Evolutionary conservation across 2,329 filamentous ascomycete genomes (phyloP).

Genomic region (Cladophialophora bantiana): DNA sequence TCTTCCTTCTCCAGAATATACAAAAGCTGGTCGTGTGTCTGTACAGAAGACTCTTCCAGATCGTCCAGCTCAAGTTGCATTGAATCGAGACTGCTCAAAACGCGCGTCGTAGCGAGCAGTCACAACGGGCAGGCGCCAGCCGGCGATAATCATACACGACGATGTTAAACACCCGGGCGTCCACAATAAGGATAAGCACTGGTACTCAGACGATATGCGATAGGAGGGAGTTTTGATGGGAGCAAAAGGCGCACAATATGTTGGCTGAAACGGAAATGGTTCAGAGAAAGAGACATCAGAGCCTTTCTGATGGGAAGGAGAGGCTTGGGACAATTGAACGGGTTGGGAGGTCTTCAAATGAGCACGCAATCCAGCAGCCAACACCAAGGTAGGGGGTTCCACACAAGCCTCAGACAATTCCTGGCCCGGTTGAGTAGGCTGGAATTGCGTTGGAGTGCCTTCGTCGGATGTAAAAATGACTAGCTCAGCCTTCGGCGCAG

Average conservation of each 20-base stretch:
- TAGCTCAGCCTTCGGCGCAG: conserved; percentile 34
- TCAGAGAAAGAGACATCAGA: conserved; percentile 13
- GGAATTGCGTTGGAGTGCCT: conserved; percentile 31
- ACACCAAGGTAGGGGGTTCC: conserved; percentile 30
- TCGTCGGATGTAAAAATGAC: conserved; percentile 37
- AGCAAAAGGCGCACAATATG: conserved; percentile 5
- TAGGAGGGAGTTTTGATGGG: background rate
- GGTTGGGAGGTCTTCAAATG: conserved; percentile 29
- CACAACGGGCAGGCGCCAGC: background rate
- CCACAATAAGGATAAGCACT: background rate
- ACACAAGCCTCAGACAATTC: conserved; percentile 32
- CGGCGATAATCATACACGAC: conserved; percentile 7
- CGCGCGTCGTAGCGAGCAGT: background rate
- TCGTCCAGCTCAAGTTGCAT: background rate
- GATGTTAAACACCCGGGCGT: background rate
- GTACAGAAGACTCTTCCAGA: background rate
- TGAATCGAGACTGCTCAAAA: background rate
- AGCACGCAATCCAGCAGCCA: conserved; percentile 25
- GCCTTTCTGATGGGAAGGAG: conserved; percentile 15
- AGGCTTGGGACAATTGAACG: conserved; percentile 15
- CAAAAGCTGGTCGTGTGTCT: background rate
- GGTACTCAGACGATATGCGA: background rate
- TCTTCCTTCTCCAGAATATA: background rate
- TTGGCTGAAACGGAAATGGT: background rate
- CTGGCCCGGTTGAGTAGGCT: conserved; percentile 30